Percentiles rank a stretch among this genome's conserved stretches.
Conservation (phyloP, 257 asterid species). For the Primulina eburnea region DNA sequence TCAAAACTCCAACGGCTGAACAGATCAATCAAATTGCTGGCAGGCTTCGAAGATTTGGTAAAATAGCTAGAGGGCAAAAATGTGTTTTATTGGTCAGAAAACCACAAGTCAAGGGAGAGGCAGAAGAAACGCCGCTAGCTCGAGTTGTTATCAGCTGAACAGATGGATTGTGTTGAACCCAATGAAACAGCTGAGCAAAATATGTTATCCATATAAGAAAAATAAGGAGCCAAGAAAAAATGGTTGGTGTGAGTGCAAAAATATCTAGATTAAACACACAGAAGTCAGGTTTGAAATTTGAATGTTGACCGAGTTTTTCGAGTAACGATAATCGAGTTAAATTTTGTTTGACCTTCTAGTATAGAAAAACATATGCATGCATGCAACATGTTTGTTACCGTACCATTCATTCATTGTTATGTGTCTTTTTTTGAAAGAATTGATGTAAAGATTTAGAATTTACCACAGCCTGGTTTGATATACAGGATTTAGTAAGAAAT, state of each 20-base stretch:
- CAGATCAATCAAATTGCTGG: slow-evolving; percentile 74
- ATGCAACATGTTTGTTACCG: neutral
- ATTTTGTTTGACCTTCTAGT: neutral
- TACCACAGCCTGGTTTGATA: slow-evolving; percentile 13
- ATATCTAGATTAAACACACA: no score
- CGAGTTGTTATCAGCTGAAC: slow-evolving; percentile 25
- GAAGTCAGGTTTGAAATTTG: neutral
- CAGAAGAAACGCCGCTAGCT: slow-evolving; percentile 72
- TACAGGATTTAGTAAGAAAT: slow-evolving; percentile 41
- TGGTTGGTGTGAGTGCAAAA: neutral
- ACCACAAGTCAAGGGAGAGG: slow-evolving; percentile 79
- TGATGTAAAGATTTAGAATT: neutral
- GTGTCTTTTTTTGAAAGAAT: neutral
- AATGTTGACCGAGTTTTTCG: neutral
- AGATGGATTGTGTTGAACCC: slow-evolving; percentile 14
- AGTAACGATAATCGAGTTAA: neutral
- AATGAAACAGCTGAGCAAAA: slow-evolving; percentile 34
- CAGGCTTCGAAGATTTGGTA: slow-evolving; percentile 61
- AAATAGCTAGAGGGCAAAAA: slow-evolving; percentile 79
- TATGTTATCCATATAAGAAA: neutral
- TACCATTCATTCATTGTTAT: no score
- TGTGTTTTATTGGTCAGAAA: slow-evolving; percentile 83
- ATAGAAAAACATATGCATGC: neutral
- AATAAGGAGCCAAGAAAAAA: neutral
- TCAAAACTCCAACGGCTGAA: slow-evolving; percentile 70